These are phyloP conservation scores for Talaromyces proteolyticus DNA, from an alignment of 495 filamentous ascomycete species.

Conservation along the genomic window DNA sequence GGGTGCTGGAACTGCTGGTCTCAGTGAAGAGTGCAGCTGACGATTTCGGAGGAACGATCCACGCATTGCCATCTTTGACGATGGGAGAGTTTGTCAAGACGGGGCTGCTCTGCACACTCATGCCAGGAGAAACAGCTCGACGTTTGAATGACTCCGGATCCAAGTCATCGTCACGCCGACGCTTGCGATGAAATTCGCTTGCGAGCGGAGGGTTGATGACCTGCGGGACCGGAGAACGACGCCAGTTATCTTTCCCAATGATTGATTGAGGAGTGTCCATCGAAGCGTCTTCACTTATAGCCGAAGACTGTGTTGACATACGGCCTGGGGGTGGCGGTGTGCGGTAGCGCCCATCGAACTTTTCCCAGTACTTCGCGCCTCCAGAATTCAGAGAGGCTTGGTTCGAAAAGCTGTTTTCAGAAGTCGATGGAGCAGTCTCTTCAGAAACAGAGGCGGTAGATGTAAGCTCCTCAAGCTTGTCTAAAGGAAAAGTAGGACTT, in stretches of 20 bases:
- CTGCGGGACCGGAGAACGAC: conserved; percentile 45
- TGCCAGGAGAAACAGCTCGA: conserved; percentile 85
- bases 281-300: conserved; percentile 65
- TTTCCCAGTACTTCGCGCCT: conserved; percentile 75
- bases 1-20: conserved; percentile 40
- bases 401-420: conserved; percentile 61
- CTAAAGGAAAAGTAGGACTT: conserved; percentile 17
- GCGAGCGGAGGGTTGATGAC: conserved; percentile 37
- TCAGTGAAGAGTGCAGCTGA: conserved; percentile 43
- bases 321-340: conserved; percentile 60
- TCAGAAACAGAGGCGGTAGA: conserved; percentile 51
- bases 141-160: conserved; percentile 88
- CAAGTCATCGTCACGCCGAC: conserved; percentile 85
- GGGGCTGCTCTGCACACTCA: conserved; percentile 86
- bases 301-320: conserved; percentile 51
- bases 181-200: conserved; percentile 70
- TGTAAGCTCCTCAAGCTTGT: conserved; percentile 25
- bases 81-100: conserved; percentile 74
- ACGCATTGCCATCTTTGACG: conserved; percentile 59
- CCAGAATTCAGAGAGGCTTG: conserved; percentile 66
- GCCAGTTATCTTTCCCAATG: conserved; percentile 23
- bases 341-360: conserved; percentile 56
- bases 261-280: conserved; percentile 64
- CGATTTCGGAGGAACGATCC: conserved; percentile 62
- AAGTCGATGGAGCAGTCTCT: conserved; percentile 41